Base-by-base conservation (phyloP, 2,329 filamentous ascomycete genomes). In the Phialemoniopsis sp. region DNA sequence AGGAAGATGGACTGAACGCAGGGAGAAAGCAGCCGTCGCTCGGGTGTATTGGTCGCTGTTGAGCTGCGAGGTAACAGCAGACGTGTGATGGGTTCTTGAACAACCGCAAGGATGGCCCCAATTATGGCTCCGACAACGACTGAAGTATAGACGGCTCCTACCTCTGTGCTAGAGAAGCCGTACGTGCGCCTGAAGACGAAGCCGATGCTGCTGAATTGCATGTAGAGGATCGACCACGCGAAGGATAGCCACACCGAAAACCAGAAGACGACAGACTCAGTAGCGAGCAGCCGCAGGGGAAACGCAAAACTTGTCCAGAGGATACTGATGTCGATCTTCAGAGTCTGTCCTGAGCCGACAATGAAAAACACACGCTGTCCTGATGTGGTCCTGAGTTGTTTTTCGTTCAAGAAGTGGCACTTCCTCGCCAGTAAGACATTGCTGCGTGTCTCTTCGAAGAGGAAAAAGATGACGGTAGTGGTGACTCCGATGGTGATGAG, bases 221-320 rank as follows among this genome's bases (percentile, higher is more conserved):
- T 68, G 59, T 95, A 96, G 0, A 96, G 75, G 0, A 95, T 77
- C 0, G 85, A 88, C 90, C 90, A 96, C 14, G 83, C 83, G 59
- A 96, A 96, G 1, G 87, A 76, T 1, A 89, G 84, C 90, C 90
- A 96, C 1, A 95, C 70, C 1, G 85, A 89, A 66, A 96, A 96
- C 67, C 79, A 89, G 62, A 89, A 89, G 13, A 90, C 85, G 9
- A 89, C 82, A 0, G 85, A 82, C 49, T 90, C 86, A 0, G 85
- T 89, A 47, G 83, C 64, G 13, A 90, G 76, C 2, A 90, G 72
- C 8, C 49, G 51, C 1, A 66, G 37, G 0, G 64, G 63, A 13
- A 58, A 53, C 3, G 43, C 47, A 36, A 61, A 58, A 30, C 52
- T 55, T 12, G 47, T 31, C 47, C 48, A 53, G 5, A 62, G 35